Evolutionary conservation across 1,284 basidiomycete species (phyloP).

Genomic region (Ustilago esculenta): DNA sequence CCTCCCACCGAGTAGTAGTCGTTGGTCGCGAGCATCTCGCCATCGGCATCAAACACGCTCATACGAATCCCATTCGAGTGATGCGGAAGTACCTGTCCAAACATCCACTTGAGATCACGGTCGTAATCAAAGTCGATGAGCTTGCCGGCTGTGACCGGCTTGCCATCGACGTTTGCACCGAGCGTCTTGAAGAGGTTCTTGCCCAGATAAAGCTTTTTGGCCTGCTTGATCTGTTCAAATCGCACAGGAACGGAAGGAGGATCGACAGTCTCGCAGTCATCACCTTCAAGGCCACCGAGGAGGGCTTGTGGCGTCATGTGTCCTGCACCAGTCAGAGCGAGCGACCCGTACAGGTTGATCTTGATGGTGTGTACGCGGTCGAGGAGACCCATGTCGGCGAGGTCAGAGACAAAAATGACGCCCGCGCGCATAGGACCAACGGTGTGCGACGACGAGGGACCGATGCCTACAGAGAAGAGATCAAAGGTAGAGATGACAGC

Average conservation of each 20-base stretch:
- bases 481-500: conserved; percentile 82
- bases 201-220: conserved; percentile 76
- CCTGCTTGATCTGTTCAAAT: conserved; percentile 76
- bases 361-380: conserved; percentile 81
- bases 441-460: conserved; percentile 71
- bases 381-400: conserved; percentile 77
- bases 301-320: conserved; percentile 95
- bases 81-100: conserved; percentile 72
- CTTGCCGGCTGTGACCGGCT: conserved; percentile 18
- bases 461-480: conserved; percentile 87
- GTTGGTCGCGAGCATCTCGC: conserved; percentile 89
- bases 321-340: conserved; percentile 78
- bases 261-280: conserved; percentile 77
- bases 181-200: conserved; percentile 65
- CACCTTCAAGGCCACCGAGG: conserved; percentile 86
- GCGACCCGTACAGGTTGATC: conserved; percentile 78
- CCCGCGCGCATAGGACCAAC: conserved; percentile 88
- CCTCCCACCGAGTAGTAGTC: conserved; percentile 78
- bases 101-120: conserved; percentile 89
- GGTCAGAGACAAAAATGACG: conserved; percentile 79
- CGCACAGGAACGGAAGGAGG: conserved; percentile 76
- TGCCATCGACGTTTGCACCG: not conserved
- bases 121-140: conserved; percentile 83
- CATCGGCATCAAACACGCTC: conserved; percentile 81
- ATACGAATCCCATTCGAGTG: conserved; percentile 81